Evolutionary conservation across 805 yeast genomes (phyloP).

Genomic region (Pichia eremophila): DNA sequence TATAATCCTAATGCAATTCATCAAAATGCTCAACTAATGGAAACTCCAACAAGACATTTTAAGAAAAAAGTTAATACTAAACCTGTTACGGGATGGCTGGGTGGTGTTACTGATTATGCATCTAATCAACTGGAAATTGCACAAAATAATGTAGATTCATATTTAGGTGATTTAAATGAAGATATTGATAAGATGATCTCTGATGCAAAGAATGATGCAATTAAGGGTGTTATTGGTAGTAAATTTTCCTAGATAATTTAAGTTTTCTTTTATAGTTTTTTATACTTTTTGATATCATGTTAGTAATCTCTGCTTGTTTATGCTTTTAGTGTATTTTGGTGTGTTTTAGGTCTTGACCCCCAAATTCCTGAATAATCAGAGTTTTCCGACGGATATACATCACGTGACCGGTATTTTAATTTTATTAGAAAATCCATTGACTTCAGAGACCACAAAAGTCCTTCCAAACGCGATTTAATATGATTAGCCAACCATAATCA

Average conservation of each 20-base stretch:
- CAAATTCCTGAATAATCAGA: too few relatives aligned
- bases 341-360: too few relatives aligned
- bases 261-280: too few relatives aligned
- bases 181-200: conserved; percentile 23
- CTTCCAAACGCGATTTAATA: too few relatives aligned
- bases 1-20: conserved; percentile 26
- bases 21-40: conserved; percentile 19
- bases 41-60: conserved; percentile 10
- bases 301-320: too few relatives aligned
- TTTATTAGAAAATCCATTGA: too few relatives aligned
- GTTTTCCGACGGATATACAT: too few relatives aligned
- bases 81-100: conserved; percentile 8
- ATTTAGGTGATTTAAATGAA: conserved; percentile 23
- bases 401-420: too few relatives aligned
- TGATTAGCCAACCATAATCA: too few relatives aligned
- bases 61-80: conserved; percentile 2
- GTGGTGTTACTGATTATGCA: conserved; percentile 12
- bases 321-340: too few relatives aligned
- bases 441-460: too few relatives aligned
- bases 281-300: conserved; percentile 7
- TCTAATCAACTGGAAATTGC: conserved; percentile 18
- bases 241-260: not conserved
- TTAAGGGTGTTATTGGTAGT: conserved; percentile 21
- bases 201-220: conserved; percentile 22
- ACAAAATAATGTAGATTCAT: conserved; percentile 16